Conservation (phyloP, 2,329 filamentous ascomycete species). For the Stagonosporopsis tanaceti region DNA sequence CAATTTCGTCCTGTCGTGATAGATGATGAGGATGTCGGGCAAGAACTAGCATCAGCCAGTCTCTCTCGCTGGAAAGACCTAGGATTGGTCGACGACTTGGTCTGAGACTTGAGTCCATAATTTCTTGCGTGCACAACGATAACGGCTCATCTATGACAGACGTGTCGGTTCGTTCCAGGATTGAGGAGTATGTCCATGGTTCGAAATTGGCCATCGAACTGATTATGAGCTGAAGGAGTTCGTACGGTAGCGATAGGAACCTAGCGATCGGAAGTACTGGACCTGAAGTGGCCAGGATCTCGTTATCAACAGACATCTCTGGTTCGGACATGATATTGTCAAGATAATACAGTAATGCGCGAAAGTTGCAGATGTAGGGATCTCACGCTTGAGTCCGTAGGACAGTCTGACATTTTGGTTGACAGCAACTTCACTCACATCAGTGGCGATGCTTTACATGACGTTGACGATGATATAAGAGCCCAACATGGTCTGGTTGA, state of each 20-base stretch:
- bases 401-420: not conserved
- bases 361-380: not conserved
- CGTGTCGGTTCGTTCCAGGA: not conserved
- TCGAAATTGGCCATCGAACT: not conserved
- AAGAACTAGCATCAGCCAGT: not conserved
- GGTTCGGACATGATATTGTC: not conserved
- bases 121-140: not conserved
- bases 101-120: not conserved
- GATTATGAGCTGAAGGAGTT: not conserved
- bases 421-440: not conserved
- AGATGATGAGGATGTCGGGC: conserved; percentile 6
- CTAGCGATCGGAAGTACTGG: not conserved
- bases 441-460: conserved; percentile 8
- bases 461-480: conserved; percentile 19
- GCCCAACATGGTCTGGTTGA: conserved; percentile 1
- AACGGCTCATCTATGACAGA: not conserved
- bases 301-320: not conserved
- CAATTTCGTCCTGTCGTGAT: not conserved
- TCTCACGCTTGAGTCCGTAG: not conserved
- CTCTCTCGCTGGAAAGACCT: not conserved
- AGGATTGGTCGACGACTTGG: not conserved
- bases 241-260: not conserved
- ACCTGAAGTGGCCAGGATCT: not conserved
- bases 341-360: not conserved
- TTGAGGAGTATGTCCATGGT: not conserved